Base-by-base conservation (phyloP, 2,329 filamentous ascomycete species). In the Claviceps sorghi region DNA sequence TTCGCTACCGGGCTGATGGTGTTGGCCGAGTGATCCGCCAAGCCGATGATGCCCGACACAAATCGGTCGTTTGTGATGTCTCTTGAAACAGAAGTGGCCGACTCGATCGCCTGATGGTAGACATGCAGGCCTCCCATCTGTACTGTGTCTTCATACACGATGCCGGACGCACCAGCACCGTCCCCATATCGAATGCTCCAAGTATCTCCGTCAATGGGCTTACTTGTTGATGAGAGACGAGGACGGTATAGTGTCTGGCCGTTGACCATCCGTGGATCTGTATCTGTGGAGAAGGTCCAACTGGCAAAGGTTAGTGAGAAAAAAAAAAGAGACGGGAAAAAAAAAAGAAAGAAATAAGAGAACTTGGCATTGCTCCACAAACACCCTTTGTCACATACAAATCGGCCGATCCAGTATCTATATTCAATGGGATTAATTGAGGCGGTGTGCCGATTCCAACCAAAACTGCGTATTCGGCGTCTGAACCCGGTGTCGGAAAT, bases 181-280 rank as follows among this genome's bases (percentile, higher is more conserved):
- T 87, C 84, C 26, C 80, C 82, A 58, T 87, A 87, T 17, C 62
- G 67, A 60, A 86, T 82, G 7, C 65, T 64, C 81, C 82, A 86
- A 26, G 65, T 72, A 56, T 63, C 48, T 1, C 63, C 64, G 0
- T 26, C 47, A 49, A 79, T 58, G 45, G 70, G 63, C 56, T 71
- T 72, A 47, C 68, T 68, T 2, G 70, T 73, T 7, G 53, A 63
- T 29, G 73, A 72, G 3, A 66, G 53, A 40, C 64, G 58, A 4
- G 78, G 77, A 43, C 72, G 69, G 66, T 87, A 87, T 58, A 79
- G 63, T 41, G 66, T 61, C 59, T 85, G 82, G 4, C 77, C 77
- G 0, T 57, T 58, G 46, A 74, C 68, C 52, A 77, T 63, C 6
- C 65, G 63, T 2, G 65, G 56, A 5, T 76, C 63, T 15, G 82